phyloP scores from a whole-genome alignment of 352 stramenopile genomes.

The Pythium brachiatum region DNA sequence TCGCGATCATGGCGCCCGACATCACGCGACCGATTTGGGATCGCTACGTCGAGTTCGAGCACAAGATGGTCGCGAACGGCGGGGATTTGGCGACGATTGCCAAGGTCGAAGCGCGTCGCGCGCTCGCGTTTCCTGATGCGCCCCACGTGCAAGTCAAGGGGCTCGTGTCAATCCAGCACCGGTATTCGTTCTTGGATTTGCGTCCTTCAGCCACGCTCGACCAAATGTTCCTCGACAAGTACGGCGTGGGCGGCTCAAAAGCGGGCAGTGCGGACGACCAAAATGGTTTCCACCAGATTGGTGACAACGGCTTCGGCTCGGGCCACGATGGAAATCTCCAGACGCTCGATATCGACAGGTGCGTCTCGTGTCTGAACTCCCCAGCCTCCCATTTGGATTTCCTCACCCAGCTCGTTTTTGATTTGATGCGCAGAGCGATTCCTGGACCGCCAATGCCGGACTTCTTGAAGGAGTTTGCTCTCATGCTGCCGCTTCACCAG shows the following conservation, averaged over 20 bases:
- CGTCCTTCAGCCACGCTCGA: conserved; percentile 54
- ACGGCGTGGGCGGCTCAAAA: conserved; percentile 39
- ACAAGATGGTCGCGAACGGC: conserved; percentile 82
- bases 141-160: conserved; percentile 82
- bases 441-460: conserved; percentile 76
- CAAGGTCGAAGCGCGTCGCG: conserved; percentile 78
- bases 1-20: conserved; percentile 81
- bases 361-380: neutral
- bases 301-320: conserved; percentile 16
- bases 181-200: conserved; percentile 81
- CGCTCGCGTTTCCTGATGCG: conserved; percentile 72
- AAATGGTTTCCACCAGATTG: conserved; percentile 14
- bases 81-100: conserved; percentile 80
- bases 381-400: too few species aligned
- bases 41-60: conserved; percentile 84
- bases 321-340: conserved; percentile 2
- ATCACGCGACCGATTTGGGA: conserved; percentile 84
- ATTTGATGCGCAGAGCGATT: conserved; percentile 41
- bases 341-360: conserved; percentile 12
- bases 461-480: conserved; percentile 83
- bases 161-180: conserved; percentile 69
- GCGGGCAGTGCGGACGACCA: conserved; percentile 3
- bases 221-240: conserved; percentile 81
- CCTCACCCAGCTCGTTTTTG: neutral
- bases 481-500: conserved; percentile 73